Evolutionary conservation across 495 filamentous ascomycete genomes (phyloP), one percentile per base, ranked within the genome.

Genomic region (Ramalina intermedia): DNA sequence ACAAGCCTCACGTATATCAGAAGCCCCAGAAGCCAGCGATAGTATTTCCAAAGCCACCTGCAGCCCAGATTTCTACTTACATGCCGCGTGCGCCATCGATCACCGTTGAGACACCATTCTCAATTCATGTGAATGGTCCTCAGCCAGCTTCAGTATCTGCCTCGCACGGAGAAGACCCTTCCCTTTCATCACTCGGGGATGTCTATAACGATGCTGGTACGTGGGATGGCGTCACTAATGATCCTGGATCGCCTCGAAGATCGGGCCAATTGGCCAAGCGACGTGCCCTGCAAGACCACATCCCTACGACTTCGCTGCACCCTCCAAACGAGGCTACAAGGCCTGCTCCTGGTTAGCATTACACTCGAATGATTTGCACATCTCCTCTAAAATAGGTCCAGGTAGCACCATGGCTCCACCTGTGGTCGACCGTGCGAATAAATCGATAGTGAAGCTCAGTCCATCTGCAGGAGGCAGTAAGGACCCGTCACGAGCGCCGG

Each of bases 391-490:
- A 41, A 49, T 65, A 8, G 58, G 70, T 41, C 69, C 64, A 47
- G n/a, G 29, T 16, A 27, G 44, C 37, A 37, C 18, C 9, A 13
- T 43, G 33, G 85, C 91, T 18, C 81, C 85, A 13, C 83, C 82
- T 6, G 7, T 33, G 29, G 72, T 86, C 27, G 91, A 91, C 56
- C 76, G 91, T 40, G 78, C 79, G 36, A 81, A 82, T 17, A 96
- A 94, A 64, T 89, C 89, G 4, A 81, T 78, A 63, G 73, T 89
- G 56, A 66, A 71, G 38, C 64, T 66, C 0, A 73, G 72, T 55
- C 72, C 71, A 0, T 55, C 62, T 0, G 57, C 57, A 23, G 33
- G 41, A 7, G 41, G 20, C 37, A 33, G 24, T 17, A 49, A 46
- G 26, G 17, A 40, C 12, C 49, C 20, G 6, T 39, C 55, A 41